These are phyloP conservation scores for Eremochloa ophiuroides DNA, from an alignment of 176 grass and related monocot species.

Conservation along the genomic window DNA sequence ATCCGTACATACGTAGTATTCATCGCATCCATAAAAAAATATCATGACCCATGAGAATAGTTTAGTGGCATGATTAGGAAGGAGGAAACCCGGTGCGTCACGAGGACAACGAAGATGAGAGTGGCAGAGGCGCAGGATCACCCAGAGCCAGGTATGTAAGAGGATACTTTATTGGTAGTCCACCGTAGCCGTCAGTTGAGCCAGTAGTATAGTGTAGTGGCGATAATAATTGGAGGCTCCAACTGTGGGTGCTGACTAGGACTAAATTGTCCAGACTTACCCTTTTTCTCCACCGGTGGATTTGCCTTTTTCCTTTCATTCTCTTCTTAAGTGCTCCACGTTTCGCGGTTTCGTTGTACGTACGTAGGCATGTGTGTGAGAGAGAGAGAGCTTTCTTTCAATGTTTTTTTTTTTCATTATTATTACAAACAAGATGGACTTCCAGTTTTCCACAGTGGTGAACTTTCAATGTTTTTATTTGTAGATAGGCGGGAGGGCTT, in stretches of 20 bases:
- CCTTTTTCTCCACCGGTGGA: neutral
- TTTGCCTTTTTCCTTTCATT: neutral
- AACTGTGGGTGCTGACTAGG: constrained; percentile 29
- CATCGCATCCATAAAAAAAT: too few species aligned
- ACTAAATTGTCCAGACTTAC: constrained; percentile 7
- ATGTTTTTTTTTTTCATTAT: neutral
- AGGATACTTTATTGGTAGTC: constrained; percentile 21
- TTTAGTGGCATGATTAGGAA: constrained; percentile 10
- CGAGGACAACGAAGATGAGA: constrained; percentile 36
- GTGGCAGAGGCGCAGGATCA: neutral
- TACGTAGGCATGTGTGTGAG: neutral
- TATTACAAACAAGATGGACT: neutral
- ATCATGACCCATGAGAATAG: too few species aligned
- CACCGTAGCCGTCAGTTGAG: constrained; percentile 27
- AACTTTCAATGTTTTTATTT: neutral
- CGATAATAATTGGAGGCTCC: constrained; percentile 4
- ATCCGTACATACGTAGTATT: neutral
- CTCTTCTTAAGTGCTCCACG: constrained; percentile 1
- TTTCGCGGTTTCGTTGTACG: constrained; percentile 13
- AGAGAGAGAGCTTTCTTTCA: neutral
- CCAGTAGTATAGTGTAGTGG: neutral
- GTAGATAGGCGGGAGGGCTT: neutral
- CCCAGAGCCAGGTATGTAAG: neutral
- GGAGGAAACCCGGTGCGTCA: neutral
- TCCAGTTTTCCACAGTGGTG: too few species aligned